Evolutionary conservation across 768 basidiomycete genomes (phyloP).

Genomic region (Serendipita sp.): DNA sequence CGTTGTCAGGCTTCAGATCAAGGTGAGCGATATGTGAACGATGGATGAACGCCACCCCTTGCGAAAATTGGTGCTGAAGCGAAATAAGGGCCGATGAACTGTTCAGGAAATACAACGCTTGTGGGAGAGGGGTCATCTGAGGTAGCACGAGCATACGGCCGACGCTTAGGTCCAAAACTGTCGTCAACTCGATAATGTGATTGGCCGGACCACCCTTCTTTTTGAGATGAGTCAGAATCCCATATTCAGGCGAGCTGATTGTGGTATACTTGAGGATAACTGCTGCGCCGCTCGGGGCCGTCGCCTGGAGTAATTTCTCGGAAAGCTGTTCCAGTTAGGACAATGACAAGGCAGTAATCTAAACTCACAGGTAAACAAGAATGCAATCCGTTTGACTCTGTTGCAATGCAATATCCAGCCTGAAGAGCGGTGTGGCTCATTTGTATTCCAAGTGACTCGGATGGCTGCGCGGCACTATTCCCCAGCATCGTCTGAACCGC

Average conservation of each 20-base stretch:
- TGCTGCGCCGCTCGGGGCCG: not conserved
- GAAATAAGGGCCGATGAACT: not conserved
- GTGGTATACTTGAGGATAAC: not conserved
- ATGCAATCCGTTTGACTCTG: too few relatives aligned
- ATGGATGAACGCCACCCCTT: slow-evolving; percentile 1
- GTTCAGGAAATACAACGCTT: not conserved
- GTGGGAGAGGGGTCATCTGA: not conserved
- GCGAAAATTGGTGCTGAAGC: not conserved
- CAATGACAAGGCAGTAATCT: not conserved
- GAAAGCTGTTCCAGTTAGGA: not conserved
- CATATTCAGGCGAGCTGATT: not conserved
- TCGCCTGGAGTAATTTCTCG: not conserved
- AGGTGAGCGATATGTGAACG: not conserved
- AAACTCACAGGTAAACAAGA: too few relatives aligned
- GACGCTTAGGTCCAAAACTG: not conserved
- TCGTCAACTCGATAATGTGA: not conserved
- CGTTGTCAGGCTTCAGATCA: slow-evolving; percentile 4
- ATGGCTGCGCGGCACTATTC: too few relatives aligned
- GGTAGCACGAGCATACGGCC: not conserved
- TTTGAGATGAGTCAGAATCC: not conserved
- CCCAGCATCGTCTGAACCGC: too few relatives aligned
- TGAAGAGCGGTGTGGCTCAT: too few relatives aligned
- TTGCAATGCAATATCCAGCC: too few relatives aligned
- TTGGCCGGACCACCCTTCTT: not conserved
- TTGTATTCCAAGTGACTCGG: too few relatives aligned